phyloP scores from a whole-genome alignment of 768 basidiomycete species.

The Clathrus columnatus region DNA sequence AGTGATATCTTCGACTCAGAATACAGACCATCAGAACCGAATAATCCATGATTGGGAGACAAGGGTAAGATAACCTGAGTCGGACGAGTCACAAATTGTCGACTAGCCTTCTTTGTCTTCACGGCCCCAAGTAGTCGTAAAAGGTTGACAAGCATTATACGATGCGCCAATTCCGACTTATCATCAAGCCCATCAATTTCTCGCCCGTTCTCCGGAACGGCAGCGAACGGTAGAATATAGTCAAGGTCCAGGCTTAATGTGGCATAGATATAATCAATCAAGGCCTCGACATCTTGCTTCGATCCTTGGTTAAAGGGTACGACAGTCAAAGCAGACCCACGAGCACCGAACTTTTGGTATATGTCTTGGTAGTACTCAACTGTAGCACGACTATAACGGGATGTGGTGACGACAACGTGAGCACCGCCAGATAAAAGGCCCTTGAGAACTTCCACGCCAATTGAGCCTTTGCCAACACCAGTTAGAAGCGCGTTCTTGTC shows the following conservation, averaged over 20 bases:
- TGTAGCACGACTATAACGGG: conserved; percentile 89
- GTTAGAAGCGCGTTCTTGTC: conserved; percentile 98
- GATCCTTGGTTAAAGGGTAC: conserved; percentile 99
- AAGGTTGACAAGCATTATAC: conserved; percentile 97
- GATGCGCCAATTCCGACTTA: conserved; percentile 93
- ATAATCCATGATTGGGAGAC: conserved; percentile 96
- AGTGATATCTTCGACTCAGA: conserved; percentile 97
- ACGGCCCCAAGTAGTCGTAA: conserved; percentile 94
- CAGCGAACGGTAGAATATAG: conserved; percentile 97
- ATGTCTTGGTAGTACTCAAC: conserved; percentile 99
- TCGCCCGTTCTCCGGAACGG: conserved; percentile 96
- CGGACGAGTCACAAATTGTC: conserved; percentile 93
- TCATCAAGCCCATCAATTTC: conserved; percentile 98
- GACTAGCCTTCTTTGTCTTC: conserved; percentile 96
- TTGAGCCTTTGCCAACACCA: conserved; percentile 96
- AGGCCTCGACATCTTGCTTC: conserved; percentile 95
- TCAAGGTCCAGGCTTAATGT: conserved; percentile 94
- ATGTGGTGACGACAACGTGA: conserved; percentile 95
- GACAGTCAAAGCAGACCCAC: conserved; percentile 93
- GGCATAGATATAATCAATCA: conserved; percentile 96
- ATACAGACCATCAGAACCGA: conserved; percentile 96
- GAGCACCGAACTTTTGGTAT: conserved; percentile 90
- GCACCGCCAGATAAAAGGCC: conserved; percentile 94
- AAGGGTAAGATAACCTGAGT: conserved; percentile 97
- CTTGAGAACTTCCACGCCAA: conserved; percentile 95